Base-by-base conservation (phyloP, 2,329 filamentous ascomycete species). In the Tolypocladium pustulatum region DNA sequence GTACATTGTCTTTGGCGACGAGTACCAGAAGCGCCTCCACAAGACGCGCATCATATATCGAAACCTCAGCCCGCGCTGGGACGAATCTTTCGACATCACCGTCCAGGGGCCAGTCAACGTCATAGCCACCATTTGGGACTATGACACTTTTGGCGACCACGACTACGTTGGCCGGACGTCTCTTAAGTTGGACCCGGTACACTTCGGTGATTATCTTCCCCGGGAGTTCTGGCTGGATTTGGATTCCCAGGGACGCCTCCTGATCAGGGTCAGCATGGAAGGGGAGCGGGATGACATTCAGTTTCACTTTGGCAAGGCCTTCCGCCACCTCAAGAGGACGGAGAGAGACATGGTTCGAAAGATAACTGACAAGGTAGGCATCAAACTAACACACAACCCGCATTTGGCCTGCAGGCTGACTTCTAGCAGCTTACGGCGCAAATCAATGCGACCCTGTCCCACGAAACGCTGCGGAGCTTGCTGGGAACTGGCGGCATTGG, bases 311-410 rank as follows among this genome's bases (percentile, higher is more conserved):
- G 94, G 92, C 66, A 97, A 97, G 74, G 90, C 94, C 32, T 99
- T 99, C 77, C 84, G 94, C 54, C 91, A 93, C 61, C 79, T 99
- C 65, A 97, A 97, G 79, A 85, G 94, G 64, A 96, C 93, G 0
- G 93, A 99, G 75, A 84, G 93, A 67, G 94, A 99, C 72, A 99
- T 99, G 94, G 96, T 95, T 58, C 85, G 94, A 61, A 95, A 92
- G 74, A 94, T 97, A 68, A 97, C 94, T 9, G 94, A 97, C 76
- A 99, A 99, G 86, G 90, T 91, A 77, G 62, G 78, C 51, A 32
- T 5, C 12, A 9, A 32, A 15, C 20, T 20, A 46, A 4, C 1
- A 8, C 49, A 10, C 49, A 7, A 22, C 22, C 4, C 9, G 5
- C n/a, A 25, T 8, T 22, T 43, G 49, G 27, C 41, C 60, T 25